Evolutionary conservation across 768 basidiomycete species (phyloP), one percentile per base, ranked within the genome.

Genomic region (Collybiopsis confluens): DNA sequence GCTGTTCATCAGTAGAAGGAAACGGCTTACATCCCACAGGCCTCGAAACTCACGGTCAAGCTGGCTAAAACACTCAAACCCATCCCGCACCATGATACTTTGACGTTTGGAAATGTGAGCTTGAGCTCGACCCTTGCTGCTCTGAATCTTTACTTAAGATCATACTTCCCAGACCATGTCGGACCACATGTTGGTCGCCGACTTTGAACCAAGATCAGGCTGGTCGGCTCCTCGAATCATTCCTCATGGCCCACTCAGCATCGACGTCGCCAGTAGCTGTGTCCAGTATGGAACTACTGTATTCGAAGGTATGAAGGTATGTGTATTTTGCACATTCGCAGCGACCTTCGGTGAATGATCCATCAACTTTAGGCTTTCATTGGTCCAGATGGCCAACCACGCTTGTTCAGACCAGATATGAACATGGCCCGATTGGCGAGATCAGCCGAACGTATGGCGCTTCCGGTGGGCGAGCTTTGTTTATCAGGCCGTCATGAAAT

Each of bases 231-330:
- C 89, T 0, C 79, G 86, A 59, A 87, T 91, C 62, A 84, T 81
- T 61, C 87, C 88, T 0, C 89, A 92, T 60, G 85, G 77, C 0
- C 85, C 86, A 2, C 61, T 92, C 37, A 65, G 68, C 3, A 68
- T 92, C 10, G 87, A 91, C 60, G 90, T 90, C 4, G 80, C 83
- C 52, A 62, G 81, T 42, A 45, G 76, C 79, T 93, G 92, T 45
- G 77, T 97, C 58, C 94, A 97, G 62, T 96, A 96, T 69, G 88
- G 87, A 8, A 85, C 90, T 30, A 79, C 83, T 57, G 80, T 86
- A 15, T 94, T 97, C 62, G 93, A 97, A 68, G 91, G 94, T 7
- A 85, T 96, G 82, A 96, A 80, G 73, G 77, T 73, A 18, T 11
- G 45, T 33, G 23, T 26, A 9, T 36, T 6, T 41, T 10, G 4